A percentile compares a stretch with the other conserved stretches of the same genome.
phyloP scores from a whole-genome alignment of 2,329 filamentous ascomycete species.

The Phyllosticta capitalensis region DNA sequence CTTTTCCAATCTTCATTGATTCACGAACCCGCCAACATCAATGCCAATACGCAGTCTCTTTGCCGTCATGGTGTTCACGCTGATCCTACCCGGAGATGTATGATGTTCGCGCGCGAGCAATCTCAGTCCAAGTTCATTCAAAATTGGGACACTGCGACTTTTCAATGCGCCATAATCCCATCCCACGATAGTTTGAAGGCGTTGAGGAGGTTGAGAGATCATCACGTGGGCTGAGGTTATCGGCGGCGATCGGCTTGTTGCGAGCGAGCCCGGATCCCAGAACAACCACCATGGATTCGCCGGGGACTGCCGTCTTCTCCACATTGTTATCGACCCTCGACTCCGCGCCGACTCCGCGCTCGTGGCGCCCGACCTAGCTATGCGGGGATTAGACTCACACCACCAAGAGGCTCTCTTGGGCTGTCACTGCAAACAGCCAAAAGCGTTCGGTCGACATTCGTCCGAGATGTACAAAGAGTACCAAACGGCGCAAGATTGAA shows the following conservation, averaged over 20 bases:
- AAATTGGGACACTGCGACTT: background rate
- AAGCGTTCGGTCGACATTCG: background rate
- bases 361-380: background rate
- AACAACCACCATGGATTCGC: background rate
- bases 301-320: background rate
- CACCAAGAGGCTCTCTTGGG: background rate
- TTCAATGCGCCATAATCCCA: background rate
- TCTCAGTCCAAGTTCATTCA: background rate
- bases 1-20: background rate
- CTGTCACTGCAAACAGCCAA: background rate
- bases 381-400: background rate
- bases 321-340: background rate
- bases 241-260: background rate
- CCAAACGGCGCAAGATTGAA: background rate
- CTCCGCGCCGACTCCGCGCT: background rate
- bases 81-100: background rate
- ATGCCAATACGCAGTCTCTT: conserved; percentile 20
- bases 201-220: background rate
- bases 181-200: background rate
- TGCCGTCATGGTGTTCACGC: background rate
- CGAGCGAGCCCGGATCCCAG: background rate
- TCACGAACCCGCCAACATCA: conserved; percentile 27
- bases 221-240: background rate
- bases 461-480: background rate
- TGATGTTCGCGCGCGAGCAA: background rate